Percentiles rank a stretch among this genome's conserved stretches.
These are phyloP conservation scores for Marsdenia floribunda DNA, from an alignment of 257 asterid species.

Conservation along the genomic window DNA sequence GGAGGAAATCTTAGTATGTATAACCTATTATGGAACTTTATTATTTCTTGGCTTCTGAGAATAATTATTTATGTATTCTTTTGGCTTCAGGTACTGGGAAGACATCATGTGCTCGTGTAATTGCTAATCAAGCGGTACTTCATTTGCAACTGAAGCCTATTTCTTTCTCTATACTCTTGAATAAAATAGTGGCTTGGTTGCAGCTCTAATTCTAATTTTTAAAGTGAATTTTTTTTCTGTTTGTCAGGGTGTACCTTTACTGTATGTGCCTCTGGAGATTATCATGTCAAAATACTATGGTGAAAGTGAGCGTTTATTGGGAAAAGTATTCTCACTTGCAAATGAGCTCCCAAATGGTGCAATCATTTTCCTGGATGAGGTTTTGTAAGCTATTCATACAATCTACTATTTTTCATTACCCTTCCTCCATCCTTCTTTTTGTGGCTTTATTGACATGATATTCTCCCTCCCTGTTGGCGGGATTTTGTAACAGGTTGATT, in stretches of 20 bases:
- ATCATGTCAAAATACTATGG: conserved; percentile 92
- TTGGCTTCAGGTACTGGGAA: conserved; percentile 89
- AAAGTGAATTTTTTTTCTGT: conserved; percentile 13
- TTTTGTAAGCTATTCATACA: conserved; percentile 17
- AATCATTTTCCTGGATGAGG: conserved; percentile 92
- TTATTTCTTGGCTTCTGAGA: background rate
- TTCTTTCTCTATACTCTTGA: background rate
- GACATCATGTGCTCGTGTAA: conserved; percentile 98
- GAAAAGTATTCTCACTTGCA: conserved; percentile 88
- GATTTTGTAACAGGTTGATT: conserved; percentile 61
- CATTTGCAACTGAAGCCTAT: conserved; percentile 20
- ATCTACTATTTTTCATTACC: background rate
- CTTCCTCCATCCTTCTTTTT: background rate
- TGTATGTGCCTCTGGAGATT: conserved; percentile 89
- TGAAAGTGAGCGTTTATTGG: conserved; percentile 89
- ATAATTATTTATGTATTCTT: conserved; percentile 15
- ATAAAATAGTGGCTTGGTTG: background rate
- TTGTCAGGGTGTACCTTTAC: conserved; percentile 74
- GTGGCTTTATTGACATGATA: background rate
- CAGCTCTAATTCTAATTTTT: background rate
- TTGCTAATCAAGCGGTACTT: conserved; percentile 85
- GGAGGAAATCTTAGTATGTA: background rate
- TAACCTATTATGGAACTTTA: background rate
- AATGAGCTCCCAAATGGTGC: conserved; percentile 82
- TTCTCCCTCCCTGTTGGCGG: background rate